phyloP scores from a whole-genome alignment of 148 eudicot genomes.

The Cornus kousa region DNA sequence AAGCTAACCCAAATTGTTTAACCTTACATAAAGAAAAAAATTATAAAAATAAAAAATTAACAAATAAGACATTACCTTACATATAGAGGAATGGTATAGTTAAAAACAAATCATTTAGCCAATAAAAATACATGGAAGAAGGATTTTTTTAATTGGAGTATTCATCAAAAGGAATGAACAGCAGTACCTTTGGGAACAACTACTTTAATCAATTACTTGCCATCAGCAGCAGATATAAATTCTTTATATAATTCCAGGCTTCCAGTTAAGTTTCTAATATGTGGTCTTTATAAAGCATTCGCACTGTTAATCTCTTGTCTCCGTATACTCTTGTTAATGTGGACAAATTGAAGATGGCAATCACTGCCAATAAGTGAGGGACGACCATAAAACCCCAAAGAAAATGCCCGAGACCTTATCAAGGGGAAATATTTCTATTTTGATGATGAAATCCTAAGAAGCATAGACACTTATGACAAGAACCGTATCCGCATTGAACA shows the following conservation, averaged over 20 bases:
- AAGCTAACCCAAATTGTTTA: background rate
- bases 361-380: background rate
- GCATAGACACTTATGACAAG: background rate
- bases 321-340: background rate
- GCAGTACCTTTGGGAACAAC: background rate
- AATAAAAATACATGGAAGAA: too few relatives aligned
- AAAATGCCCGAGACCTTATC: too few relatives aligned
- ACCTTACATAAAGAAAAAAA: too few relatives aligned
- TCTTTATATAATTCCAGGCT: background rate
- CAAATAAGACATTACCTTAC: background rate
- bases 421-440: too few relatives aligned
- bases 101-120: too few relatives aligned
- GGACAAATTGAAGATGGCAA: background rate
- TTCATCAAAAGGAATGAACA: too few relatives aligned
- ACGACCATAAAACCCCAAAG: background rate
- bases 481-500: too few relatives aligned
- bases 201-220: too few relatives aligned
- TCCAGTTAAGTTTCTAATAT: background rate
- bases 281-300: background rate
- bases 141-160: too few relatives aligned
- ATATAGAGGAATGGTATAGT: background rate
- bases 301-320: background rate
- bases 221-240: background rate
- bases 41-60: too few relatives aligned
- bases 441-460: too few relatives aligned